phyloP scores from a whole-genome alignment of 164 flowering plant species.

The Macadamia tetraphylla region DNA sequence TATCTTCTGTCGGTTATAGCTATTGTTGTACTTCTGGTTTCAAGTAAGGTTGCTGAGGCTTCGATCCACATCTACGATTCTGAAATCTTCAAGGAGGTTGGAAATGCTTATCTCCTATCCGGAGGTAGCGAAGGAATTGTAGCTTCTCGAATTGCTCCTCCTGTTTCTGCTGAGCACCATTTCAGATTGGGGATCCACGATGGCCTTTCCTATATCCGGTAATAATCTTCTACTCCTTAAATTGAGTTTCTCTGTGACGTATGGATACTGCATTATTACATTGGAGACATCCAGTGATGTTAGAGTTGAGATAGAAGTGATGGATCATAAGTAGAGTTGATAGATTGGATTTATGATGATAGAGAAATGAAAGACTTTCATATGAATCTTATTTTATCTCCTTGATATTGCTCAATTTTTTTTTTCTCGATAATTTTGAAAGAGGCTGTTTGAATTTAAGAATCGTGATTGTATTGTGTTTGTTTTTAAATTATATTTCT shows the following conservation, averaged over 20 bases:
- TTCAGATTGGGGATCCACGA: slow-evolving; percentile 12
- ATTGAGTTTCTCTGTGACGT: background rate
- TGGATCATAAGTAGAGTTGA: no score
- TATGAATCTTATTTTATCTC: no score
- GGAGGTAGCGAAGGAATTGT: slow-evolving; percentile 90
- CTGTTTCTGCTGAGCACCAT: slow-evolving; percentile 4
- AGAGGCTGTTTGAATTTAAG: no score
- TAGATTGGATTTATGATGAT: no score
- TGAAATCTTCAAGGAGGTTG: slow-evolving; percentile 64
- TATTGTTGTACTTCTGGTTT: background rate
- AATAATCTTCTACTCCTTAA: background rate
- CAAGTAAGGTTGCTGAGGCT: slow-evolving; percentile 18
- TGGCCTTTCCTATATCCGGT: slow-evolving; percentile 59
- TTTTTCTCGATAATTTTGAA: no score
- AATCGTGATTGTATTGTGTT: no score
- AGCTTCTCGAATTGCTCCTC: slow-evolving; percentile 24
- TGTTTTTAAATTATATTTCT: no score
- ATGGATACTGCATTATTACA: background rate
- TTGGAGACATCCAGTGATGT: no score
- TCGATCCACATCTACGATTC: slow-evolving; percentile 68
- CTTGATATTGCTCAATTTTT: no score
- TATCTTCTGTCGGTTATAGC: background rate
- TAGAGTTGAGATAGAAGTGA: no score
- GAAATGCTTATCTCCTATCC: slow-evolving; percentile 69
- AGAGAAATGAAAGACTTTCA: no score